A percentile compares a stretch with the other conserved stretches of the same genome.
These are phyloP conservation scores for Echria macrotheca DNA, from an alignment of 495 filamentous ascomycete species.

Conservation along the genomic window DNA sequence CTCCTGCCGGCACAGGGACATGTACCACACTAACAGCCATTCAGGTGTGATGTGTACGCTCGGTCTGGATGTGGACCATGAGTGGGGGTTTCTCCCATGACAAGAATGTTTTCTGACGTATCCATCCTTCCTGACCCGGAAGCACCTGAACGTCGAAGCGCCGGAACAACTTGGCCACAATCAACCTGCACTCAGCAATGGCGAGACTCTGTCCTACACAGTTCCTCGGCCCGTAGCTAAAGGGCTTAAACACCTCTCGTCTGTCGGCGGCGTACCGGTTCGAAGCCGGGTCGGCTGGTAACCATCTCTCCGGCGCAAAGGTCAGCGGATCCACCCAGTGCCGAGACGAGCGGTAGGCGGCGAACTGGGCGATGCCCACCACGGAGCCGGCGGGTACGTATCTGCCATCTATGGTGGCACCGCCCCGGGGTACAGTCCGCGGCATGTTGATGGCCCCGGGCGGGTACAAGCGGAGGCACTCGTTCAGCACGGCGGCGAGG, in stretches of 20 bases:
- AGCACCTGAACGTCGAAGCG: slow-evolving; percentile 36
- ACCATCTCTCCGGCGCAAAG: slow-evolving; percentile 49
- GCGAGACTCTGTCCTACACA: slow-evolving; percentile 46
- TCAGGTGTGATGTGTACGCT: too few relatives aligned
- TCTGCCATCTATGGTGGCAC: slow-evolving; percentile 38
- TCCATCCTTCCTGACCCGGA: slow-evolving; percentile 20
- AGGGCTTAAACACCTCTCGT: slow-evolving; percentile 43
- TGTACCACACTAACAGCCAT: too few relatives aligned
- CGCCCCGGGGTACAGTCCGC: slow-evolving; percentile 38
- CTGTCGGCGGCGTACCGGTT: slow-evolving; percentile 39
- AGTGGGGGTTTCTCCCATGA: slow-evolving; percentile 3
- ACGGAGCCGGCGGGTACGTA: slow-evolving; percentile 38
- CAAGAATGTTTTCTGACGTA: slow-evolving; percentile 33
- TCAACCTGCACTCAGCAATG: slow-evolving; percentile 30
- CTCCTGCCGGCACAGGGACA: too few relatives aligned
- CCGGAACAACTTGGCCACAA: slow-evolving; percentile 37
- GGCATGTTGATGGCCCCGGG: slow-evolving; percentile 44
- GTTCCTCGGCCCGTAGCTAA: slow-evolving; percentile 48
- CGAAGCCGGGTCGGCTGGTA: slow-evolving; percentile 21
- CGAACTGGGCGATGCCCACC: slow-evolving; percentile 45
- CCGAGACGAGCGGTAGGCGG: slow-evolving; percentile 33
- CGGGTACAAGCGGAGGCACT: slow-evolving; percentile 51
- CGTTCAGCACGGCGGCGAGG: slow-evolving; percentile 48
- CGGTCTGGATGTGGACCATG: not conserved
- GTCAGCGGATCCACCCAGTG: slow-evolving; percentile 42